Conservation (phyloP, 768 basidiomycete genomes). For the Lactifluus pinguis region DNA sequence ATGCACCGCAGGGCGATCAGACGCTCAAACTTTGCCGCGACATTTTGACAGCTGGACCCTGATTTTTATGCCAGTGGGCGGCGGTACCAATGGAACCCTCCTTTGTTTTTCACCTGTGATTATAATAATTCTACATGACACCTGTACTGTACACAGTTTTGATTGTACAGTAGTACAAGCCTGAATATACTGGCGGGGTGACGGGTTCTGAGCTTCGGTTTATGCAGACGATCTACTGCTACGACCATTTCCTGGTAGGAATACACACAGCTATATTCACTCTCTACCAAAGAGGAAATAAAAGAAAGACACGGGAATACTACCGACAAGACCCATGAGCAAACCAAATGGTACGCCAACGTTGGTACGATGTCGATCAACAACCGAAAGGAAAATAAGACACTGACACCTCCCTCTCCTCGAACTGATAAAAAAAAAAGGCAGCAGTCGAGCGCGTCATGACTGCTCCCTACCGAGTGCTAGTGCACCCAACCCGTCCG, state of each 20-base stretch:
- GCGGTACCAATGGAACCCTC: too few relatives aligned
- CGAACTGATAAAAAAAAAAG: conserved; percentile 29
- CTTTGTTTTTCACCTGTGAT: too few relatives aligned
- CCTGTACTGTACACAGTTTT: neutral
- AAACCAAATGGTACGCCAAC: neutral
- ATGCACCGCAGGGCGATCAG: too few relatives aligned
- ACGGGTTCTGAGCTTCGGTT: neutral
- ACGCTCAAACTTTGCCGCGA: too few relatives aligned
- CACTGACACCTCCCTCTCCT: conserved; percentile 50
- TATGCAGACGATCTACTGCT: too few relatives aligned
- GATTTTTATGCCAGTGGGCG: too few relatives aligned
- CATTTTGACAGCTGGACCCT: too few relatives aligned
- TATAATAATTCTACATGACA: too few relatives aligned
- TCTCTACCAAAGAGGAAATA: conserved; percentile 3
- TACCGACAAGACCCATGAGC: neutral
- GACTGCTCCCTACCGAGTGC: conserved; percentile 50
- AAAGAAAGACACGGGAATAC: conserved; percentile 8
- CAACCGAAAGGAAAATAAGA: conserved; percentile 37
- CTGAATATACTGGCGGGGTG: too few relatives aligned
- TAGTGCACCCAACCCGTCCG: conserved; percentile 45
- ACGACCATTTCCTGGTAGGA: neutral
- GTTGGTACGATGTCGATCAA: conserved; percentile 27
- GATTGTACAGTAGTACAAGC: neutral
- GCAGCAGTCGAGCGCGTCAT: conserved; percentile 34
- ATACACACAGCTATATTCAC: conserved; percentile 17